phyloP scores from a whole-genome alignment of 306 rosid genomes.

The Trifolium repens region DNA sequence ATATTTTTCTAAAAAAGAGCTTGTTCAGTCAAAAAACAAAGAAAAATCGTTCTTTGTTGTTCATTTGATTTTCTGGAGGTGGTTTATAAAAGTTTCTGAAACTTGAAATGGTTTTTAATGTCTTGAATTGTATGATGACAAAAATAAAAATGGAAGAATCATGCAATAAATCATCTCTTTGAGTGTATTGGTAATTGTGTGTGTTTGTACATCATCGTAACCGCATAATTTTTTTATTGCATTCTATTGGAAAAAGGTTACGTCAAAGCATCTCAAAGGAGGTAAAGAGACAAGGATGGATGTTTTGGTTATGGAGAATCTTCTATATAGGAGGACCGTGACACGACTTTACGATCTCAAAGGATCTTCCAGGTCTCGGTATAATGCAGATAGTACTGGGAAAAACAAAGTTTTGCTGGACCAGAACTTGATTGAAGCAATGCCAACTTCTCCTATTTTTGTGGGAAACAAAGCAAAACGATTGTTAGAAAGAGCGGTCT shows the following conservation, averaged over 20 bases:
- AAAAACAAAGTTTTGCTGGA: constrained; percentile 88
- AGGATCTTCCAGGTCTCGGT: constrained; percentile 91
- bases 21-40: not conserved
- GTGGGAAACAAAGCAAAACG: constrained; percentile 94
- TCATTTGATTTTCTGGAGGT: too few species aligned
- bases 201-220: not conserved
- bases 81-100: not conserved
- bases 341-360: constrained; percentile 90
- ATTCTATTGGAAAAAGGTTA: constrained; percentile 67
- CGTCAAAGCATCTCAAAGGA: constrained; percentile 81
- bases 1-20: not conserved
- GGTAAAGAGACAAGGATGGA: constrained; percentile 84
- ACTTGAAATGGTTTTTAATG: constrained; percentile 15
- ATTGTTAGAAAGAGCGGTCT: constrained; percentile 87
- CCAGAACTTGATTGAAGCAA: constrained; percentile 94
- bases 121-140: not conserved
- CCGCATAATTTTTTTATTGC: constrained; percentile 34
- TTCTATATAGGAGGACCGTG: constrained; percentile 74
- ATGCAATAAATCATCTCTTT: constrained; percentile 29
- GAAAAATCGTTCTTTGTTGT: not conserved
- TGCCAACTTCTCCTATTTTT: constrained; percentile 98
- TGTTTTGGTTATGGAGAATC: constrained; percentile 98
- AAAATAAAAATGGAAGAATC: constrained; percentile 22
- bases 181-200: constrained; percentile 16
- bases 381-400: constrained; percentile 81